Evolutionary conservation across 768 basidiomycete genomes (phyloP).

Genomic region (Daedaleopsis sinensis): DNA sequence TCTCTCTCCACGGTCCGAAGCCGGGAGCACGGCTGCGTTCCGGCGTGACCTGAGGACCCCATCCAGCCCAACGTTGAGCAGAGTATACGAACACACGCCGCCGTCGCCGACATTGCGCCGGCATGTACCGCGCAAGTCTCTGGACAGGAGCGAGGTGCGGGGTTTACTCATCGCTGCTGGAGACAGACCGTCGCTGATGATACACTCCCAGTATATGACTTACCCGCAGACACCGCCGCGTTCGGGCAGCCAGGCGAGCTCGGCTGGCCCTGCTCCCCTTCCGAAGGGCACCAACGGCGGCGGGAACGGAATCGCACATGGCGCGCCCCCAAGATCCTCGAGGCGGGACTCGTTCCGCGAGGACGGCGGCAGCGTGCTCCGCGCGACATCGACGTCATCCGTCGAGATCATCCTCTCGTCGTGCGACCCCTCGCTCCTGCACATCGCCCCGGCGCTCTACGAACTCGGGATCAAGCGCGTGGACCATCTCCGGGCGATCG

Average conservation of each 20-base stretch:
- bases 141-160: conserved; percentile 33
- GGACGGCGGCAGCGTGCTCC: conserved; percentile 20
- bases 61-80: conserved; percentile 17
- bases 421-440: conserved; percentile 66
- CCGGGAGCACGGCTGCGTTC: not conserved
- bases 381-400: conserved; percentile 41
- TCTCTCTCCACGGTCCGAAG: conserved; percentile 25
- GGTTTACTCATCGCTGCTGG: not conserved
- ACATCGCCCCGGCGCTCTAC: conserved; percentile 59
- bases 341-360: conserved; percentile 14
- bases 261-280: conserved; percentile 14
- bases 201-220: conserved; percentile 21
- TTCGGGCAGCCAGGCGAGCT: conserved; percentile 28
- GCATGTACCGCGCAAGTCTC: conserved; percentile 23
- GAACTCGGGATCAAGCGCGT: conserved; percentile 60
- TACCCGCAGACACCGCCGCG: conserved; percentile 33
- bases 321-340: conserved; percentile 21
- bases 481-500: conserved; percentile 67
- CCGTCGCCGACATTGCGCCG: conserved; percentile 21
- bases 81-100: conserved; percentile 11
- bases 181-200: not conserved
- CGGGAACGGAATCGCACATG: not conserved
- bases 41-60: conserved; percentile 12
- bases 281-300: not conserved
- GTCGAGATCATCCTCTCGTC: conserved; percentile 59